Percentiles rank a stretch among this genome's conserved stretches.
Conservation (phyloP, 768 basidiomycete species). For the Boletus rufocinnamomeus region DNA sequence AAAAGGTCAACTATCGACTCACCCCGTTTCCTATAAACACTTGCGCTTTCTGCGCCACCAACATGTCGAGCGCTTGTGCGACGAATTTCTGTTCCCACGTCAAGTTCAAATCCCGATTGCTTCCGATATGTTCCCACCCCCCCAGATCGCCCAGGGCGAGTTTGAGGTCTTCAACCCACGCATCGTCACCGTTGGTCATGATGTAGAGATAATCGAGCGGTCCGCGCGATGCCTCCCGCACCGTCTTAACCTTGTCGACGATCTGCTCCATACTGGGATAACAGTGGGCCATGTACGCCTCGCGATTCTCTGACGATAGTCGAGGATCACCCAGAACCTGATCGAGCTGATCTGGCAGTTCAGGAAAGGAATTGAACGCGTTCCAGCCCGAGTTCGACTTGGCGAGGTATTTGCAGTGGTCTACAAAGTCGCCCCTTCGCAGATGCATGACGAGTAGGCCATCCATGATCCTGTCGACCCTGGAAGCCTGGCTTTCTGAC, state of each 20-base stretch:
- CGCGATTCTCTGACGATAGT: background rate
- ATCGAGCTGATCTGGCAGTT: background rate
- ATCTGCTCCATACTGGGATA: background rate
- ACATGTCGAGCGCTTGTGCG: conserved; percentile 1
- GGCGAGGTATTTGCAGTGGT: background rate
- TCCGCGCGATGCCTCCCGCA: background rate
- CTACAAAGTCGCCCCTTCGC: background rate
- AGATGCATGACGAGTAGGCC: background rate
- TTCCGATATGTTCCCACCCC: background rate
- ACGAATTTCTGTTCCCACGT: background rate
- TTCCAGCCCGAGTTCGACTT: background rate
- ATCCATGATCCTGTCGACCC: background rate
- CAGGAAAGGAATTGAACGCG: conserved; percentile 3
- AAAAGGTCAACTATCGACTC: background rate
- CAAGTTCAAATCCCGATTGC: background rate
- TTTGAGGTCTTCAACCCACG: background rate
- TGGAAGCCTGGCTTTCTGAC: background rate
- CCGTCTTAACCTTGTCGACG: background rate
- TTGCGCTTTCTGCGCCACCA: background rate
- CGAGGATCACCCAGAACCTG: background rate
- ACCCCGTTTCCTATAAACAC: conserved; percentile 5
- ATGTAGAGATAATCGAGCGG: background rate
- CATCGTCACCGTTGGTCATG: background rate
- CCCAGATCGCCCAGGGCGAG: background rate
- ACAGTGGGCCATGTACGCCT: background rate